phyloP scores from a whole-genome alignment of 345 rosid species.

The Firmiana major region DNA sequence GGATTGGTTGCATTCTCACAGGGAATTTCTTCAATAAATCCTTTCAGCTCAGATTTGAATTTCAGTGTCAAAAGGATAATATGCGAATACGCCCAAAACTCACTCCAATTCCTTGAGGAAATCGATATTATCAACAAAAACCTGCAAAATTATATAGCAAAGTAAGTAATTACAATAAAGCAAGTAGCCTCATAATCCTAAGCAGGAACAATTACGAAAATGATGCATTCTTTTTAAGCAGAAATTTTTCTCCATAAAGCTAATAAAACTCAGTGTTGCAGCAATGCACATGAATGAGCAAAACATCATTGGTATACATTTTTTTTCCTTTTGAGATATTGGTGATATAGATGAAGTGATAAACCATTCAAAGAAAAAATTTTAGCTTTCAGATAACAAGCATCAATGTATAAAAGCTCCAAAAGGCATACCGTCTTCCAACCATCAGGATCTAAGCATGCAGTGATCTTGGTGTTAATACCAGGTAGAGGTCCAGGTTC shows the following conservation, averaged over 20 bases:
- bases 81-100: slow-evolving; percentile 26
- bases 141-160: slow-evolving; percentile 36
- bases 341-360: background rate
- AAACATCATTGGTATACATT: background rate
- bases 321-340: background rate
- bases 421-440: slow-evolving; percentile 79
- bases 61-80: slow-evolving; percentile 4
- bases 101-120: slow-evolving; percentile 89
- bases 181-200: background rate
- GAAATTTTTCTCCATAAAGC: background rate
- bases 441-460: slow-evolving; percentile 96
- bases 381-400: background rate
- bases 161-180: background rate
- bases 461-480: slow-evolving; percentile 88
- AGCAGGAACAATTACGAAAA: background rate
- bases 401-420: slow-evolving; percentile 2
- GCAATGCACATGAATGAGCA: background rate
- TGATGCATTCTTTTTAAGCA: background rate
- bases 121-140: slow-evolving; percentile 88
- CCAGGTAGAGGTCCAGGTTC: slow-evolving; percentile 99
- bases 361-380: background rate
- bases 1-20: background rate
- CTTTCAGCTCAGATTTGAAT: slow-evolving; percentile 9
- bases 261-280: background rate
- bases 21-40: slow-evolving; percentile 5